Evolutionary conservation across 108 stramenopile species (phyloP), one percentile per base, ranked within the genome.

Genomic region (Nitzschia sp.): DNA sequence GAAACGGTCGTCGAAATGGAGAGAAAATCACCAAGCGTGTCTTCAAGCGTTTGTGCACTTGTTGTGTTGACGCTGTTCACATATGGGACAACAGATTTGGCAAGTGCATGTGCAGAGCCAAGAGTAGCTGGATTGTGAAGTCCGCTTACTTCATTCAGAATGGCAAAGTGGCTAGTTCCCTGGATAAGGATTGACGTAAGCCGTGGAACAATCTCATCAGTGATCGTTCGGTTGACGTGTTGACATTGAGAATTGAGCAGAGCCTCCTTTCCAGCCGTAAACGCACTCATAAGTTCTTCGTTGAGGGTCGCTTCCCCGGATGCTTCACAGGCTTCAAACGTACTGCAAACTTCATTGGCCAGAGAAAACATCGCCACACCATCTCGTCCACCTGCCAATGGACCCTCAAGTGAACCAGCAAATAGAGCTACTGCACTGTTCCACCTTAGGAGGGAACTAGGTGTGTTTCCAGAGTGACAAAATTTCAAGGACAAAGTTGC

Each of bases 341-440:
- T 62, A 10, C 57, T 55, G 61, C 92, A 93, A 19, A 78, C 62
- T 44, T 91, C 86, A 65, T 93, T 86, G 26, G 75, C 88, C 55
- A 93, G 62, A 24, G 83, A 58, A 63, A 81, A 87, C 46, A 93
- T 56, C 20, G 84, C 67, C 20, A 61, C 59, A 10, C 92, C 92
- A 57, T 76, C 44, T 44, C 76, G 76, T 9, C 85, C 85, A 43
- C 75, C 76, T 15, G 79, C 60, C 12, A 64, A 22, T 20, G 38
- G 14, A 14, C 89, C 92, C 68, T 93, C 89, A 0, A 81, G 61
- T 42, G 83, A 88, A 20, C 92, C 92, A 52, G 83, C 70, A 63
- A 63, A 80, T 7, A 84, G 29, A 1, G 89, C 89, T n/a, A 71
- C 89, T 24, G 84, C 92, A 60, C 43, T 60, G 55, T 90, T 87